Percentiles rank a stretch among this genome's conserved stretches.
These are phyloP conservation scores for Pythium utonaiense DNA, from an alignment of 352 stramenopile species.

Conservation along the genomic window DNA sequence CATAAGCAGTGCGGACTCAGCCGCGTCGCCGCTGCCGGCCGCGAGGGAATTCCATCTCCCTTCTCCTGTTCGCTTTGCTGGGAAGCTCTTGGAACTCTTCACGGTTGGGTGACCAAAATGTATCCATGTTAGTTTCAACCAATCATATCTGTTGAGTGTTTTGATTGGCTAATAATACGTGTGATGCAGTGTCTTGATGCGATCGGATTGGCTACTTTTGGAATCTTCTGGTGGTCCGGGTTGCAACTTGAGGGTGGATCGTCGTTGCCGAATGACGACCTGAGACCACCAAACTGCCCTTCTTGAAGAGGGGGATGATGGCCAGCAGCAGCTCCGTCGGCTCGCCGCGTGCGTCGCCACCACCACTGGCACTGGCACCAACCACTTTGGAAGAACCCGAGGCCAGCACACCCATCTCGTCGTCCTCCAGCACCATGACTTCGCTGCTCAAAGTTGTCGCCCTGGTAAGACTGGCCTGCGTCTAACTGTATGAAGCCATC, in stretches of 20 bases:
- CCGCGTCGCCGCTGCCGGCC: not conserved
- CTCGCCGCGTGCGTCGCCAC: not conserved
- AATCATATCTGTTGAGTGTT: not conserved
- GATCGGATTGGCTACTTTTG: conserved; percentile 10
- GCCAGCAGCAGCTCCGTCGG: not conserved
- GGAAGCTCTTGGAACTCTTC: conserved; percentile 15
- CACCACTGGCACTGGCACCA: not conserved
- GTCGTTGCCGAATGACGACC: conserved; percentile 10
- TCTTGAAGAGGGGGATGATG: conserved; percentile 2
- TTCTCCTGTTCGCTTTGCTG: not conserved
- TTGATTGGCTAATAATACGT: conserved; percentile 8
- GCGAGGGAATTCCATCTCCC: not conserved
- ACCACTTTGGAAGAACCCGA: conserved; percentile 14
- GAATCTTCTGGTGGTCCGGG: conserved; percentile 17
- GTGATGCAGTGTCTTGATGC: not conserved
- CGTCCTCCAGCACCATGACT: conserved; percentile 2
- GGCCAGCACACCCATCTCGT: not conserved
- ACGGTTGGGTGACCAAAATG: conserved; percentile 1
- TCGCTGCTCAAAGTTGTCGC: conserved; percentile 11
- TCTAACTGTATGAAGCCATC: conserved; percentile 13
- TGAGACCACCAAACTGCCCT: conserved; percentile 5
- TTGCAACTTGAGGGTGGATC: conserved; percentile 15
- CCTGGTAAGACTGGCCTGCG: conserved; percentile 9
- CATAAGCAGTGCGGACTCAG: not conserved
- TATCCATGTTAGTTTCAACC: conserved; percentile 14